These are phyloP conservation scores for Raddia guianensis DNA, from an alignment of 176 grass and related monocot species.

Conservation along the genomic window DNA sequence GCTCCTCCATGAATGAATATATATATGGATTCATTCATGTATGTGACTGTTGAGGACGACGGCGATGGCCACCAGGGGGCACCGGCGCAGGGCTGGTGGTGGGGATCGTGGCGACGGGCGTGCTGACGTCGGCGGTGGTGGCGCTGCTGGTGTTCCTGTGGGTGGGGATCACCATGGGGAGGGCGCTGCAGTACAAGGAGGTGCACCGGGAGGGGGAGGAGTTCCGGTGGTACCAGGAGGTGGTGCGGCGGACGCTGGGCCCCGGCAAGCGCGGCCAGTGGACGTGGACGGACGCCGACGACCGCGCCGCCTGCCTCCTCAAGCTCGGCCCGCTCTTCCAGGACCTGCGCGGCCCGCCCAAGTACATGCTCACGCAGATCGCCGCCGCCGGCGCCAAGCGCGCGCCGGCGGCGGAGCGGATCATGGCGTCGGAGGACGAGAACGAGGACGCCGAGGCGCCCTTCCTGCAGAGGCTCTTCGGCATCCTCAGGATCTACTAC, in stretches of 20 bases:
- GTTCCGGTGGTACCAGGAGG: constrained; percentile 75
- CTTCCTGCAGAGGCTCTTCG: constrained; percentile 65
- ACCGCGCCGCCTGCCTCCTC: constrained; percentile 38
- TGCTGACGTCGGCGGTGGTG: constrained; percentile 57
- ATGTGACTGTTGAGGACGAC: too few relatives aligned
- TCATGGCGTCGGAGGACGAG: constrained; percentile 78
- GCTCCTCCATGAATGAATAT: not conserved
- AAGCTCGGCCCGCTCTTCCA: constrained; percentile 86
- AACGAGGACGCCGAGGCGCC: constrained; percentile 73
- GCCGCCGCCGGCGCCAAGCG: constrained; percentile 27
- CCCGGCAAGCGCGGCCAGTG: constrained; percentile 82
- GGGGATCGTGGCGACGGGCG: constrained; percentile 57
- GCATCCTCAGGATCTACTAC: constrained; percentile 71
- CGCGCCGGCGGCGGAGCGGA: constrained; percentile 44
- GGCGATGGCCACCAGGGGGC: constrained; percentile 31
- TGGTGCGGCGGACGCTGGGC: constrained; percentile 61
- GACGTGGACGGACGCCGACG: constrained; percentile 67
- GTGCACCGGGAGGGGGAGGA: constrained; percentile 64
- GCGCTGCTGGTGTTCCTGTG: constrained; percentile 75
- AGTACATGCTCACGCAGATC: constrained; percentile 78
- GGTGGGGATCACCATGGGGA: constrained; percentile 77
- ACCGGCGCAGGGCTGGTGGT: constrained; percentile 49
- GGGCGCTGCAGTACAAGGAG: constrained; percentile 83
- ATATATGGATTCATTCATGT: too few relatives aligned
- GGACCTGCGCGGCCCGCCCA: constrained; percentile 84